phyloP scores from a whole-genome alignment of 768 basidiomycete genomes.

The Cubamyces lactineus region DNA sequence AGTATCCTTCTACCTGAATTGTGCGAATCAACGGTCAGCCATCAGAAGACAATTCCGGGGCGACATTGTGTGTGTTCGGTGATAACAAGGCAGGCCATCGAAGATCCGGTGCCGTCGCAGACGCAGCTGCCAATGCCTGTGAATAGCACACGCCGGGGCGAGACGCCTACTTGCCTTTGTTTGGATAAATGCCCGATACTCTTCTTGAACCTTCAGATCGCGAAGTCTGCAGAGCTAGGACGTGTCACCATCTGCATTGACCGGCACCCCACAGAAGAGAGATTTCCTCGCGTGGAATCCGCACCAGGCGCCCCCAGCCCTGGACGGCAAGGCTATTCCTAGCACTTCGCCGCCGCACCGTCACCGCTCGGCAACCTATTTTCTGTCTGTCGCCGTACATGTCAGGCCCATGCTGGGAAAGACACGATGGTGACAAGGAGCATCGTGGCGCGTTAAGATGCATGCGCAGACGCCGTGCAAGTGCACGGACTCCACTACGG shows the following conservation, averaged over 20 bases:
- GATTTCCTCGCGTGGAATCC: no score
- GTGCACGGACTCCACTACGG: no score
- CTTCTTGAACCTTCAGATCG: constrained; percentile 59
- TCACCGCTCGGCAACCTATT: no score
- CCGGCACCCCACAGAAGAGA: neutral
- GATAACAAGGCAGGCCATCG: neutral
- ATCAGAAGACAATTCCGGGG: neutral
- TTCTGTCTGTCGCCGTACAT: no score
- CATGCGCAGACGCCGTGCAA: no score
- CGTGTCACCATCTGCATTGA: constrained; percentile 34
- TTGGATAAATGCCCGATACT: constrained; percentile 66
- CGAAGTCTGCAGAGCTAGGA: constrained; percentile 57
- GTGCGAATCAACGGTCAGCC: neutral
- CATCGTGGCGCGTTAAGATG: no score
- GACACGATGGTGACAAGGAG: no score
- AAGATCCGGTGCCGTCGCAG: no score
- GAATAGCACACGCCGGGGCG: neutral
- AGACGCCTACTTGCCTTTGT: constrained; percentile 51
- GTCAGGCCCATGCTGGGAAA: no score
- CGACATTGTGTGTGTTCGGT: neutral
- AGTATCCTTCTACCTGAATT: constrained; percentile 52
- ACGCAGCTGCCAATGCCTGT: no score
- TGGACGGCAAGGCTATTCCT: neutral
- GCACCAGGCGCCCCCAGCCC: neutral
- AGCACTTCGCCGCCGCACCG: no score